A percentile compares a stretch with the other conserved stretches of the same genome.
Conservation (phyloP, 306 rosid species). For the Leucaena leucocephala region DNA sequence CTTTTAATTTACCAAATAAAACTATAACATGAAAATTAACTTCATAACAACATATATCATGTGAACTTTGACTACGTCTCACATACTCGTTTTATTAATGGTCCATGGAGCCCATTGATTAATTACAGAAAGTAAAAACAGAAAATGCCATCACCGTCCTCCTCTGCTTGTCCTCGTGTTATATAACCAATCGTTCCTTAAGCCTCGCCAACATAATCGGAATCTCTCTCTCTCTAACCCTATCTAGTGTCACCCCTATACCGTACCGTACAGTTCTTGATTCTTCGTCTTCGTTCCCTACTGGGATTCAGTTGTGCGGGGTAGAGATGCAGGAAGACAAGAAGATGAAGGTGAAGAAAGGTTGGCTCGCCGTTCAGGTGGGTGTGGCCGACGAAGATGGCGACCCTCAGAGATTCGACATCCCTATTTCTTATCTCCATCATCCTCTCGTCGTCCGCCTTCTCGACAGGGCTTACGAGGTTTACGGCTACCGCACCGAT, state of each 20-base stretch:
- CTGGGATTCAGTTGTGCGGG: background rate
- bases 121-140: background rate
- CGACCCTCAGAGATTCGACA: conserved; percentile 49
- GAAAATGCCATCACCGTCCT: background rate
- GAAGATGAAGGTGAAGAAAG: conserved; percentile 83
- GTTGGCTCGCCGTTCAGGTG: conserved; percentile 68
- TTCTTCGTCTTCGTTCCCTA: background rate
- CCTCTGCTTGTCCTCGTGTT: background rate
- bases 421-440: conserved; percentile 66
- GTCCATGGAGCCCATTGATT: background rate
- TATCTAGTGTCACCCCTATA: too few relatives aligned
- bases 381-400: conserved; percentile 62
- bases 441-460: conserved; percentile 69
- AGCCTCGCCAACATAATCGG: background rate
- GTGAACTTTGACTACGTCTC: background rate
- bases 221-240: background rate
- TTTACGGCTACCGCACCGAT: conserved; percentile 69
- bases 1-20: too few relatives aligned
- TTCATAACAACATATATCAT: background rate
- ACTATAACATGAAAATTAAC: too few relatives aligned
- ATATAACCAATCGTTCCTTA: background rate
- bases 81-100: background rate
- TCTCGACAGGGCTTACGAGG: conserved; percentile 62
- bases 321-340: conserved; percentile 39
- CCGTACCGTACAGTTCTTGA: background rate